Evolutionary conservation across 768 basidiomycete species (phyloP).

Genomic region (Artomyces pyxidatus): DNA sequence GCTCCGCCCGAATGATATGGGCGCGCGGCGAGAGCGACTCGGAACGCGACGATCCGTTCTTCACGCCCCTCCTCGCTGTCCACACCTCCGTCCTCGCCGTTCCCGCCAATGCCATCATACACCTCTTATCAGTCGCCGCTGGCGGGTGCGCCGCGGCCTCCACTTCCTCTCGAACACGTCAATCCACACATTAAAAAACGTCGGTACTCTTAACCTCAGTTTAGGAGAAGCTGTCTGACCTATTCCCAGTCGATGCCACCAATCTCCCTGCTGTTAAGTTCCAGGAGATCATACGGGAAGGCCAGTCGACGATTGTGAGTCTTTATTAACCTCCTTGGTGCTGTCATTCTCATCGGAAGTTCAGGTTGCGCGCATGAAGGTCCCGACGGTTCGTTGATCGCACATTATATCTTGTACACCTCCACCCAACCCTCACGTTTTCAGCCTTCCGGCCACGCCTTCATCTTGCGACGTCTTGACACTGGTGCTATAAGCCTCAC

Average conservation of each 20-base stretch:
- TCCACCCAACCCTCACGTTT: conserved; percentile 18
- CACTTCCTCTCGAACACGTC: conserved; percentile 15
- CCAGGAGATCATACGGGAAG: conserved; percentile 84
- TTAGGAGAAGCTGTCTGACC: conserved; percentile 8
- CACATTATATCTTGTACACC: conserved; percentile 6
- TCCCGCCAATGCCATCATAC: conserved; percentile 12
- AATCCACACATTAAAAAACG: conserved; percentile 22
- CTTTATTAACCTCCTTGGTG: conserved; percentile 1
- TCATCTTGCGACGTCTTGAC: conserved; percentile 90
- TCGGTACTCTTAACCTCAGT: conserved; percentile 18
- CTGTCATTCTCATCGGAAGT: conserved; percentile 13
- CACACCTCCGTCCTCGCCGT: conserved; percentile 2
- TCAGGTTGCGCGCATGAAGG: conserved; percentile 84
- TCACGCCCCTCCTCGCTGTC: neutral
- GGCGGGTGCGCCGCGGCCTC: conserved; percentile 11
- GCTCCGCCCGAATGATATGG: neutral
- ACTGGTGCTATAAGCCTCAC: conserved; percentile 88
- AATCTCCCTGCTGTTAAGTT: conserved; percentile 77
- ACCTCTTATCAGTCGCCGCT: conserved; percentile 10
- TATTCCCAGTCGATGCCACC: conserved; percentile 28
- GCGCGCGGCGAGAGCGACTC: neutral
- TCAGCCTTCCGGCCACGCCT: conserved; percentile 76
- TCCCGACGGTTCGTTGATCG: conserved; percentile 49
- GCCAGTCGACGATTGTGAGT: conserved; percentile 75
- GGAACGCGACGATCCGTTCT: conserved; percentile 3